Percentiles rank a stretch among this genome's conserved stretches.
Evolutionary conservation across 345 rosid genomes (phyloP).

Genomic region (Hypericum androsaemum): DNA sequence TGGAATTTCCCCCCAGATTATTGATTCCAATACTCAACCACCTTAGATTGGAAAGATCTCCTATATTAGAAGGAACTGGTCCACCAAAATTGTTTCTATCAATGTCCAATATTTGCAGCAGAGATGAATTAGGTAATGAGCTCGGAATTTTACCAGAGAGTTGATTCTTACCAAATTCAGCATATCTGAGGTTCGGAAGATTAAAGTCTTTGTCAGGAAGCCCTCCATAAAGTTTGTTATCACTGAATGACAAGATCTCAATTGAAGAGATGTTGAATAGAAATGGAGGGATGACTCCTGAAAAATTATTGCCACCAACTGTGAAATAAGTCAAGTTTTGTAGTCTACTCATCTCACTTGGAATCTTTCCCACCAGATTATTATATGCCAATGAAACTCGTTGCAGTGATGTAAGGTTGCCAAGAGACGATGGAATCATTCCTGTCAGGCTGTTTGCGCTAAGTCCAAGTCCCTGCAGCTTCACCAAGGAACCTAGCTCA

Average conservation of each 20-base stretch:
- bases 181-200: constrained; percentile 2
- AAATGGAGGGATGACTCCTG: constrained; percentile 12
- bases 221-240: constrained; percentile 1
- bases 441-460: constrained; percentile 12
- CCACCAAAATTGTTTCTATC: constrained; percentile 6
- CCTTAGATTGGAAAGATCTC: too few relatives aligned
- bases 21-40: too few relatives aligned
- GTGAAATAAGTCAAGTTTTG: constrained; percentile 4
- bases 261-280: constrained; percentile 10
- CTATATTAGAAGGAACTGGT: constrained; percentile 5
- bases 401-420: too few relatives aligned
- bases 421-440: constrained; percentile 7
- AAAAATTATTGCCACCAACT: background rate
- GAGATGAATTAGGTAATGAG: constrained; percentile 12
- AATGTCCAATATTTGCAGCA: background rate
- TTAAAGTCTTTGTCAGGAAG: constrained; percentile 10
- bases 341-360: too few relatives aligned
- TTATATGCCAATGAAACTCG: too few relatives aligned
- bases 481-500: constrained; percentile 16
- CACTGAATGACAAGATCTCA: background rate
- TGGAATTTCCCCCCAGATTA: constrained; percentile 9
- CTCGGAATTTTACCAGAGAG: too few relatives aligned
- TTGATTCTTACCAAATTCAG: constrained; percentile 2
- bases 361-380: too few relatives aligned
- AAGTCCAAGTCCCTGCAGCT: constrained; percentile 9